A percentile compares a stretch with the other conserved stretches of the same genome.
These are phyloP conservation scores for Thalassia testudinum DNA, from an alignment of 116 monocot species.

Conservation along the genomic window DNA sequence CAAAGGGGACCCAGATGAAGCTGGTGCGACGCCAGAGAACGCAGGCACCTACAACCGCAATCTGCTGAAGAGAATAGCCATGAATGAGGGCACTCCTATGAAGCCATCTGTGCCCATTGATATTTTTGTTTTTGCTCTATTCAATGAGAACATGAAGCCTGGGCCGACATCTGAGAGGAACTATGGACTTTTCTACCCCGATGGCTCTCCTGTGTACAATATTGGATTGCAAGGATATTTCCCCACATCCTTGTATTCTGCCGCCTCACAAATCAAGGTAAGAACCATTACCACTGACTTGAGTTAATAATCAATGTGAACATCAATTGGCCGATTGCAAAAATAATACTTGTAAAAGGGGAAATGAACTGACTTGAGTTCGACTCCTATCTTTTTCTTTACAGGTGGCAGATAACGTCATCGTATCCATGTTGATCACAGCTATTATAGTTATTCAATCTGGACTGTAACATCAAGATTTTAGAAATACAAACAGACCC, in stretches of 20 bases:
- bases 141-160: conserved; percentile 33
- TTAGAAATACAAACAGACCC: no score
- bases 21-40: conserved; percentile 26
- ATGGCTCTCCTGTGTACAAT: conserved; percentile 33
- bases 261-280: not conserved
- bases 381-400: no score
- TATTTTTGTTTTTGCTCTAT: conserved; percentile 33
- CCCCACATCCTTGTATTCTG: conserved; percentile 1
- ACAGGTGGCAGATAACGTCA: no score
- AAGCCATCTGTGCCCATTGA: conserved; percentile 27
- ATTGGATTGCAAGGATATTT: conserved; percentile 20
- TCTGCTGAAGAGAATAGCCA: conserved; percentile 28
- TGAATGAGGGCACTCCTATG: conserved; percentile 27
- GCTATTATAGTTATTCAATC: no score
- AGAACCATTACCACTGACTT: no score
- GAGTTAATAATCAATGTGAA: no score
- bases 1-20: conserved; percentile 27
- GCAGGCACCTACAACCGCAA: conserved; percentile 32
- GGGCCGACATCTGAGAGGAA: conserved; percentile 44
- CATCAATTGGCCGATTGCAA: no score
- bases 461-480: no score
- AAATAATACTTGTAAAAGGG: no score
- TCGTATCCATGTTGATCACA: no score
- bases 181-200: conserved; percentile 38
- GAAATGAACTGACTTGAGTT: no score